A percentile compares a stretch with the other conserved stretches of the same genome.
phyloP scores from a whole-genome alignment of 108 stramenopile genomes.

The Pseudonitzschia multistriata region DNA sequence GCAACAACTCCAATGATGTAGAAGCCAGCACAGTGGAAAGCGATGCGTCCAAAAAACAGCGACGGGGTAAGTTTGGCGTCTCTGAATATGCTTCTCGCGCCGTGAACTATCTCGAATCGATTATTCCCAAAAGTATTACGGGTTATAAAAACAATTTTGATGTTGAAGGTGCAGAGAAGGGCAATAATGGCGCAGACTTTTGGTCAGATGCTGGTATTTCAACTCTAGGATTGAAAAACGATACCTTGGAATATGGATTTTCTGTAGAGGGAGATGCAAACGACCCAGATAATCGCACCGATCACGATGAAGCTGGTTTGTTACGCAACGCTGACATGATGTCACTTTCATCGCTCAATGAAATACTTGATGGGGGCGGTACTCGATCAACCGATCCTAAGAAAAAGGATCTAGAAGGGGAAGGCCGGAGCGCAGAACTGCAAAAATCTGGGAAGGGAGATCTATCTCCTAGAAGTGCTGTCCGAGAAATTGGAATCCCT shows the following conservation, averaged over 20 bases:
- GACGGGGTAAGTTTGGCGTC: neutral
- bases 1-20: neutral
- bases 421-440: too few species aligned
- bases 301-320: conserved; percentile 7
- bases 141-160: conserved; percentile 6
- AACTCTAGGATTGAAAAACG: conserved; percentile 29
- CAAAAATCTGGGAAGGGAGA: too few species aligned
- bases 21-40: neutral
- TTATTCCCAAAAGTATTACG: conserved; percentile 24
- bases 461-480: neutral
- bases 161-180: neutral
- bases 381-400: conserved; percentile 10
- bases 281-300: neutral
- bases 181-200: neutral
- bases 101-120: conserved; percentile 28
- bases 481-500: conserved; percentile 7
- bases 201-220: conserved; percentile 21
- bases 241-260: conserved; percentile 29
- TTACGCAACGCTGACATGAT: conserved; percentile 24
- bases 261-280: conserved; percentile 1
- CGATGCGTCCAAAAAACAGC: neutral
- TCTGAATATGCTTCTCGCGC: conserved; percentile 26
- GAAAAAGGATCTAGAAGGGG: too few species aligned
- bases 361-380: conserved; percentile 27
- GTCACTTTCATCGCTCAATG: conserved; percentile 34